Conservation (phyloP, 345 rosid species). For the Lepidium sativum region DNA sequence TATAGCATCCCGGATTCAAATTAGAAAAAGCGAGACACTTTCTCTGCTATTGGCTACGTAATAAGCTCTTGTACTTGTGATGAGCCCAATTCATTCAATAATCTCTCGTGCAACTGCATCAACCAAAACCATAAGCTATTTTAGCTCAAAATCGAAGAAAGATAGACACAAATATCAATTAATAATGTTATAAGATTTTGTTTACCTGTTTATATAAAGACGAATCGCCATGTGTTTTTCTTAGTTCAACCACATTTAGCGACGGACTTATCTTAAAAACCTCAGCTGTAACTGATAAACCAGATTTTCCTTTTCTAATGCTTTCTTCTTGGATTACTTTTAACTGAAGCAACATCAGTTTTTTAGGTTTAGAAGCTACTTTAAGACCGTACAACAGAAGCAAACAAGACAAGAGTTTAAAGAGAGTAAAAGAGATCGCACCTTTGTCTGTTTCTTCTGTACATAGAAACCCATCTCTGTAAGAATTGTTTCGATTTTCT, state of each 20-base stretch:
- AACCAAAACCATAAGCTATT: background rate
- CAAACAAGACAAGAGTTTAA: background rate
- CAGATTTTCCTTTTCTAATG: slow-evolving; percentile 17
- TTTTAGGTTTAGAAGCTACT: background rate
- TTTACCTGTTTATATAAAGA: slow-evolving; percentile 62
- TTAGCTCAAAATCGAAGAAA: background rate
- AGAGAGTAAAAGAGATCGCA: slow-evolving; percentile 12
- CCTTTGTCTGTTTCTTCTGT: slow-evolving; percentile 66
- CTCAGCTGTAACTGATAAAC: slow-evolving; percentile 67
- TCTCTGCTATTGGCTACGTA: background rate
- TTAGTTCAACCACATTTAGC: slow-evolving; percentile 58
- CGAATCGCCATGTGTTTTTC: slow-evolving; percentile 70
- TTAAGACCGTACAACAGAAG: background rate
- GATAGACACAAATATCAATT: background rate
- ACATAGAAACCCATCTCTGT: slow-evolving; percentile 77
- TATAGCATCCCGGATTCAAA: background rate
- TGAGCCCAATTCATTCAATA: slow-evolving; percentile 46
- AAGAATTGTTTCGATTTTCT: slow-evolving; percentile 46
- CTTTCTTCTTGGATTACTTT: slow-evolving; percentile 51
- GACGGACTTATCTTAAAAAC: slow-evolving; percentile 70
- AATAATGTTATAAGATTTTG: background rate
- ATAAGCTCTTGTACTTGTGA: slow-evolving; percentile 1
- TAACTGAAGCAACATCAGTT: slow-evolving; percentile 35
- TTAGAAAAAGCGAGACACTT: background rate
- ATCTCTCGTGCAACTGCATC: slow-evolving; percentile 61